A percentile compares a stretch with the other conserved stretches of the same genome.
These are phyloP conservation scores for Bipolaris sorokiniana DNA, from an alignment of 2,329 filamentous ascomycete genomes.

Conservation along the genomic window DNA sequence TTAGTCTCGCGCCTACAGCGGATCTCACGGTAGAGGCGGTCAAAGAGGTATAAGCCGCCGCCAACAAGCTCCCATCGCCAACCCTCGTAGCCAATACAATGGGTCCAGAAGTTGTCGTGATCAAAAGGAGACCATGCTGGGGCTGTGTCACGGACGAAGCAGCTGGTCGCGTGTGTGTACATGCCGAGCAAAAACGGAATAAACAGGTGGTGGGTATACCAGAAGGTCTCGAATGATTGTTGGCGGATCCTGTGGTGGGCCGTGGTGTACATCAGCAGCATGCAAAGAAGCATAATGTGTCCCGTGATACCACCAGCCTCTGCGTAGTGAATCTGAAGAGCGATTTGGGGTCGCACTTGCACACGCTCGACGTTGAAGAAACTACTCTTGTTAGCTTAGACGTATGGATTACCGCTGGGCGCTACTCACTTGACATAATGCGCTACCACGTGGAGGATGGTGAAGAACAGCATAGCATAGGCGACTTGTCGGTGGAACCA, in stretches of 20 bases:
- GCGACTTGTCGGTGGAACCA: constrained; percentile 98
- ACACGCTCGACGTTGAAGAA: constrained; percentile 93
- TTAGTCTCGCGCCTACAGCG: constrained; percentile 81
- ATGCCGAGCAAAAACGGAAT: constrained; percentile 91
- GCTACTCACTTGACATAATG: constrained; percentile 89
- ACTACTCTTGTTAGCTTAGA: constrained; percentile 55
- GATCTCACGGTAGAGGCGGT: constrained; percentile 90
- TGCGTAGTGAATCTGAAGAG: constrained; percentile 89
- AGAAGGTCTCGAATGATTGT: constrained; percentile 97
- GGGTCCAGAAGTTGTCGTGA: constrained; percentile 79
- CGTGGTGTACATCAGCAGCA: constrained; percentile 97
- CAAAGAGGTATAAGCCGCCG: constrained; percentile 82
- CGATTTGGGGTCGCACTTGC: constrained; percentile 79
- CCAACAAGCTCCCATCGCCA: constrained; percentile 96
- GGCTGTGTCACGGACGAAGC: constrained; percentile 87
- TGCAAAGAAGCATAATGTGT: constrained; percentile 98
- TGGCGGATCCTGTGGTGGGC: constrained; percentile 92
- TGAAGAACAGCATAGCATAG: constrained; percentile 85
- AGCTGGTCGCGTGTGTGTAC: constrained; percentile 94
- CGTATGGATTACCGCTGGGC: neutral
- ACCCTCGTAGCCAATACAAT: constrained; percentile 93
- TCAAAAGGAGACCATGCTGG: constrained; percentile 82
- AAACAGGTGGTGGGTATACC: constrained; percentile 99
- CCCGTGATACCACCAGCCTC: constrained; percentile 91
- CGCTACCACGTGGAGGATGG: constrained; percentile 73